Evolutionary conservation across 2,329 filamentous ascomycete genomes (phyloP).

Genomic region (Clonostachys chloroleuca): DNA sequence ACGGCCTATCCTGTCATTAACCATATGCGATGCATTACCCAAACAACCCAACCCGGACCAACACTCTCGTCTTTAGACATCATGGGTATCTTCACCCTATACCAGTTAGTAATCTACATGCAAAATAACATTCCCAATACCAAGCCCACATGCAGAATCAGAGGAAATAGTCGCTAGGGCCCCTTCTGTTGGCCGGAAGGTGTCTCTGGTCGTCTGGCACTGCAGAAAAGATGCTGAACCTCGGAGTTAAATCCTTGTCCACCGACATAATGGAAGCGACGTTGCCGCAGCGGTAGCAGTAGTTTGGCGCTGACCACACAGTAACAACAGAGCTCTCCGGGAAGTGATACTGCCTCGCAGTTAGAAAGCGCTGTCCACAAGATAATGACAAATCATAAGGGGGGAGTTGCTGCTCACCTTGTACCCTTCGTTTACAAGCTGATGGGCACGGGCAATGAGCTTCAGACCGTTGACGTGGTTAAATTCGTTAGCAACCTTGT

Average conservation of each 20-base stretch:
- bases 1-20: too few relatives aligned
- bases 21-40: too few relatives aligned
- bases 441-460: slow-evolving; percentile 94
- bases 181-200: slow-evolving; percentile 66
- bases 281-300: slow-evolving; percentile 93
- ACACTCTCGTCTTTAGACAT: slow-evolving; percentile 12
- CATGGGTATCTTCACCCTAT: slow-evolving; percentile 33
- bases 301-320: slow-evolving; percentile 96
- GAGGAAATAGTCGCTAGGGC: slow-evolving; percentile 68
- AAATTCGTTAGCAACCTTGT: slow-evolving; percentile 96
- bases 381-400: neutral
- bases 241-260: slow-evolving; percentile 77
- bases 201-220: slow-evolving; percentile 83
- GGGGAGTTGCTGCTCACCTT: slow-evolving; percentile 54
- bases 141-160: slow-evolving; percentile 23
- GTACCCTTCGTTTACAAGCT: slow-evolving; percentile 96
- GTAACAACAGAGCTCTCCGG: slow-evolving; percentile 93
- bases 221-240: slow-evolving; percentile 88
- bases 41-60: too few relatives aligned
- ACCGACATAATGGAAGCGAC: slow-evolving; percentile 96
- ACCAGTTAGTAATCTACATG: slow-evolving; percentile 31
- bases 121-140: slow-evolving; percentile 10
- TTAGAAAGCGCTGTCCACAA: neutral
- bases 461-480: slow-evolving; percentile 95
- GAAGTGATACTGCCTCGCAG: slow-evolving; percentile 73